phyloP scores from a whole-genome alignment of 768 basidiomycete species.

The Phylloporus rhodoxanthus region DNA sequence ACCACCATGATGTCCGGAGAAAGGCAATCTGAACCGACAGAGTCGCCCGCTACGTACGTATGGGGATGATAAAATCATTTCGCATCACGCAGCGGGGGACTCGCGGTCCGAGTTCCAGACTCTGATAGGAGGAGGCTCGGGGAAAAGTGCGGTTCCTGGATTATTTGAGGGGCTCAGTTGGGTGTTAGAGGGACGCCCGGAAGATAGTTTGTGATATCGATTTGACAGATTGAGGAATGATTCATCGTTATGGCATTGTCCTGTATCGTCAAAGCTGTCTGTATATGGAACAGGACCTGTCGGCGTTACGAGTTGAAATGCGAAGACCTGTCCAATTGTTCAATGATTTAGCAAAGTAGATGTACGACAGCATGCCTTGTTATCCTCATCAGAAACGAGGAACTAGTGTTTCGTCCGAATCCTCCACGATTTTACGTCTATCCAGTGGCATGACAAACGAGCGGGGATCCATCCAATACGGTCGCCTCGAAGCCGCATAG shows the following conservation, averaged over 20 bases:
- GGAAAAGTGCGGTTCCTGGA: neutral
- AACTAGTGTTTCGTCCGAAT: conserved; percentile 41
- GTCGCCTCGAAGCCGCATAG: conserved; percentile 48
- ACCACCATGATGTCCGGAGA: conserved; percentile 17
- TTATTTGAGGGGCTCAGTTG: conserved; percentile 17
- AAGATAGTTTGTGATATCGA: conserved; percentile 3
- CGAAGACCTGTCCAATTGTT: conserved; percentile 11
- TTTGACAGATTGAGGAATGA: conserved; percentile 5
- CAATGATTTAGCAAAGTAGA: conserved; percentile 1
- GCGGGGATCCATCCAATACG: conserved; percentile 71
- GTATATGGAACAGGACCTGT: conserved; percentile 13
- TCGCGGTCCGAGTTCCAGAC: neutral
- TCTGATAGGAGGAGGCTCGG: neutral
- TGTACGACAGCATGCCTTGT: conserved; percentile 8
- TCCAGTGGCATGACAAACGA: conserved; percentile 56
- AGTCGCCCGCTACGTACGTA: conserved; percentile 38
- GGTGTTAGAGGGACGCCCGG: conserved; percentile 28
- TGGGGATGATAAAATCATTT: conserved; percentile 27
- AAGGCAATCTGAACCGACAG: conserved; percentile 26
- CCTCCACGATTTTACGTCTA: conserved; percentile 33
- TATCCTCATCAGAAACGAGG: conserved; percentile 16
- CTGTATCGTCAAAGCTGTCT: conserved; percentile 1
- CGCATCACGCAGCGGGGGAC: neutral
- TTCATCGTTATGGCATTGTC: conserved; percentile 1
- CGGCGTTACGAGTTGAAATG: conserved; percentile 16